Base-by-base conservation (phyloP, 371 early-diverging fungal genomes). In the Lichtheimia ramosa region DNA sequence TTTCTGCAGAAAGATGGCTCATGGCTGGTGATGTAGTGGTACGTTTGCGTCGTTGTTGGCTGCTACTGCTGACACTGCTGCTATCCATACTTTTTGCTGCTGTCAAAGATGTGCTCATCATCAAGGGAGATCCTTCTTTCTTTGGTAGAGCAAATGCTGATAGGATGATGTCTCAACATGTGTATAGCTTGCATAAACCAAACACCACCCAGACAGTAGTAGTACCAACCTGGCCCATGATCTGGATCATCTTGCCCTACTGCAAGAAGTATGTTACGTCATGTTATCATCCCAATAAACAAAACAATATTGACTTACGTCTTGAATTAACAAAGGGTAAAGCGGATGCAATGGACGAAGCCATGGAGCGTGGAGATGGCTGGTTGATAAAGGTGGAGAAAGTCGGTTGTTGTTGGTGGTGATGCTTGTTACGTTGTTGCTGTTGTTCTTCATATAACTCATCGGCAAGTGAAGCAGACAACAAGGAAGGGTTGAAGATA, bases 1-100 rank as follows among this genome's bases (percentile, higher is more conserved):
- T 56, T 24, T 65, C 61, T 14, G 65, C 65, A 5, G 65, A 65
- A n/a, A 65, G 39, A 14, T 57, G 57, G 15, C 39, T 63, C 20
- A 63, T 63, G 14, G 57, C 58, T 21, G 46, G 46, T 21, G 21
- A 18, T 46, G 46, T 34, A 34, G 34, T 34, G 6, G 34, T 34
- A 34, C 34, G 34, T 34, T 34, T 6, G 8, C 34, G 43, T 48
- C 21, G 48, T 34, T 34, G 34, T 34, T 34, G 48, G 54, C 39
- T 53, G n/a, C 16, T 28, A 39, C 18, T 39, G 54, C 42, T 58
- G 50, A 18, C 21, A 5, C 15, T 55, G 48, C 21, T 21, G n/a
- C 48, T 34, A 34, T 34, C 34, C 34, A 34, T 34, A 34, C 34
- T 34, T 10, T 10, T 34, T 8, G 34, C 27, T 27, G 27, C 34